phyloP scores from a whole-genome alignment of 805 yeast species.

The Debaryomyces tyrocola region DNA sequence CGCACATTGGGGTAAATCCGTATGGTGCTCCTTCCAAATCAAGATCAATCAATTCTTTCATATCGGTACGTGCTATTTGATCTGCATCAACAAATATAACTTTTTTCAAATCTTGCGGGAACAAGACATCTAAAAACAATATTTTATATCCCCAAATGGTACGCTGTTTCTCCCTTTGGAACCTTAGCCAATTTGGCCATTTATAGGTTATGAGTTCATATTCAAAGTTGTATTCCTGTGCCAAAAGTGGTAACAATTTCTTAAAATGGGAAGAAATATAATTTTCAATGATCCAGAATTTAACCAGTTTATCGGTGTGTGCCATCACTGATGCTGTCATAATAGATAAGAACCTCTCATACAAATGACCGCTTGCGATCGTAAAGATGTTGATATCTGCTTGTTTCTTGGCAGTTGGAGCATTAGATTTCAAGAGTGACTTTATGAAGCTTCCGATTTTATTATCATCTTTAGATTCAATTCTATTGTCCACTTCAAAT shows the following conservation, averaged over 20 bases:
- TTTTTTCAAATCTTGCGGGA: slow-evolving; percentile 73
- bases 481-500: slow-evolving; percentile 9
- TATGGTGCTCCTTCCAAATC: slow-evolving; percentile 83
- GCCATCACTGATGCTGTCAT: slow-evolving; percentile 78
- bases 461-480: background rate
- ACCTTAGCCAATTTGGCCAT: slow-evolving; percentile 91
- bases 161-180: slow-evolving; percentile 75
- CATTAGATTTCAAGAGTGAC: slow-evolving; percentile 1
- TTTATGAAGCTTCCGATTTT: slow-evolving; percentile 1
- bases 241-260: slow-evolving; percentile 56
- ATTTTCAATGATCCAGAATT: slow-evolving; percentile 86
- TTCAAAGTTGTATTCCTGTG: slow-evolving; percentile 59
- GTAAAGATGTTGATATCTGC: slow-evolving; percentile 76
- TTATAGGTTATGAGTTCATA: slow-evolving; percentile 80
- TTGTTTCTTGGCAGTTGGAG: slow-evolving; percentile 16
- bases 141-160: slow-evolving; percentile 88
- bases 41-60: slow-evolving; percentile 63
- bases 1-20: slow-evolving; percentile 87
- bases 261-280: slow-evolving; percentile 73
- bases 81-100: slow-evolving; percentile 87
- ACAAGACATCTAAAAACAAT: slow-evolving; percentile 79
- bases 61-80: slow-evolving; percentile 74
- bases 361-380: slow-evolving; percentile 78
- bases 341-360: slow-evolving; percentile 71
- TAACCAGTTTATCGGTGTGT: slow-evolving; percentile 57